Conservation (phyloP, 257 asterid genomes). For the Primulina eburnea region DNA sequence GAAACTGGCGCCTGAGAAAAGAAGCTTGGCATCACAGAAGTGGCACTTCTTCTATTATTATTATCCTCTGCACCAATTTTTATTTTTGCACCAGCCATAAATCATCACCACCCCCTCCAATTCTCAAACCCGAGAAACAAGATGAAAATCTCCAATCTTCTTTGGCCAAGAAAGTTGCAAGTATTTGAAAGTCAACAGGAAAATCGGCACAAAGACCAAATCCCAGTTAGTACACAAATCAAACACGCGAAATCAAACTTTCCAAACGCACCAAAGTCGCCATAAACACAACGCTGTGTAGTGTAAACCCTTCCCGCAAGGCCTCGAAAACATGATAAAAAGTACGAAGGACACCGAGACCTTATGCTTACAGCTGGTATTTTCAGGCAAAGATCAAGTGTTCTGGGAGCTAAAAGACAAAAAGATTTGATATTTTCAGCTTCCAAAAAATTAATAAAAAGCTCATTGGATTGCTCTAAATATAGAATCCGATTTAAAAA, state of each 20-base stretch:
- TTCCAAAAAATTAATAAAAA: slow-evolving; percentile 18
- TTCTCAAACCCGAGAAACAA: slow-evolving; percentile 14
- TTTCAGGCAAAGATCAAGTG: slow-evolving; percentile 17
- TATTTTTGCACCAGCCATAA: slow-evolving; percentile 42
- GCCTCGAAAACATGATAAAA: slow-evolving; percentile 19
- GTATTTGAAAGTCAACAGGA: slow-evolving; percentile 4
- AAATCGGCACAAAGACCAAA: slow-evolving; percentile 17
- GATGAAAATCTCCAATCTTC: slow-evolving; percentile 22
- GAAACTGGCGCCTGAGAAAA: slow-evolving; percentile 56
- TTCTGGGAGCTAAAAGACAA: slow-evolving; percentile 14
- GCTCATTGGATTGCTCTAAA: slow-evolving; percentile 22
- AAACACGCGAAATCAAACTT: slow-evolving; percentile 26
- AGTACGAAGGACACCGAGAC: slow-evolving; percentile 2
- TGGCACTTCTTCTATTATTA: slow-evolving; percentile 22
- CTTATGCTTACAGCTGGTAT: slow-evolving; percentile 29
- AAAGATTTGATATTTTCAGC: slow-evolving; percentile 21
- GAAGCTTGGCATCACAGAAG: slow-evolving; percentile 84
- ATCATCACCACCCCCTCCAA: slow-evolving; percentile 38
- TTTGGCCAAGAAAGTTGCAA: slow-evolving; percentile 17
- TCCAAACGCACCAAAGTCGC: slow-evolving; percentile 12
- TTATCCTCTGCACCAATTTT: slow-evolving; percentile 51
- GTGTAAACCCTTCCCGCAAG: slow-evolving; percentile 35
- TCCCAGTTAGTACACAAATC: slow-evolving; percentile 40
- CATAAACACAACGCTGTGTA: slow-evolving; percentile 23
- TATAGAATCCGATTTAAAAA: slow-evolving; percentile 1